Conservation (phyloP, 2,329 filamentous ascomycete genomes). For the Epicoccum nigrum region DNA sequence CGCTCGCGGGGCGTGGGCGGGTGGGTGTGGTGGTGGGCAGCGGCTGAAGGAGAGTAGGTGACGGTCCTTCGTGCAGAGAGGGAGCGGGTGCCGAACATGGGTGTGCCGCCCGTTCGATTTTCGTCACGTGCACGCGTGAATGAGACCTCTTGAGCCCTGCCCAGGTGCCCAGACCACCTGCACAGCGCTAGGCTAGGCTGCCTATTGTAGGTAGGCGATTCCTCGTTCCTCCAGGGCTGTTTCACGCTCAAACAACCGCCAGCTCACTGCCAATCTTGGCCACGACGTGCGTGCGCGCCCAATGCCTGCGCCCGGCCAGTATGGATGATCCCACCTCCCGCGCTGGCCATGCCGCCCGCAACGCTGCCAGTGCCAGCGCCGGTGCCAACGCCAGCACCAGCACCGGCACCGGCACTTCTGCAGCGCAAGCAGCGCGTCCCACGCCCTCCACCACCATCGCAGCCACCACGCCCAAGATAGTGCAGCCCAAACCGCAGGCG, state of each 20-base stretch:
- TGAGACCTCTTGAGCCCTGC: too few species aligned
- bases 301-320: slow-evolving; percentile 32
- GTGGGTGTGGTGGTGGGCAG: slow-evolving; percentile 5
- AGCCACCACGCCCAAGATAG: slow-evolving; percentile 57
- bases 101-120: too few species aligned
- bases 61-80: slow-evolving; percentile 13
- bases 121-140: slow-evolving; percentile 8
- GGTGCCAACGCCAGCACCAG: too few species aligned
- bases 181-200: too few species aligned
- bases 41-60: slow-evolving; percentile 17
- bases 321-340: slow-evolving; percentile 42
- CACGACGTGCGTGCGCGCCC: slow-evolving; percentile 12
- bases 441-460: slow-evolving; percentile 2
- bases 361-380: slow-evolving; percentile 16
- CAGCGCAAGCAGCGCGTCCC: slow-evolving; percentile 21
- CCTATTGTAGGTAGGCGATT: too few species aligned
- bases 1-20: slow-evolving; percentile 8
- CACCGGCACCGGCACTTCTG: too few species aligned
- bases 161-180: too few species aligned
- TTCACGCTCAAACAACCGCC: slow-evolving; percentile 18
- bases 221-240: slow-evolving; percentile 1
- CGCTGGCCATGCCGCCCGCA: slow-evolving; percentile 19
- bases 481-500: slow-evolving; percentile 89
- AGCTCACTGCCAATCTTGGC: slow-evolving; percentile 8
- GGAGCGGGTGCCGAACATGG: background rate